Conservation (phyloP, 768 basidiomycete species). For the Hericium erinaceus region DNA sequence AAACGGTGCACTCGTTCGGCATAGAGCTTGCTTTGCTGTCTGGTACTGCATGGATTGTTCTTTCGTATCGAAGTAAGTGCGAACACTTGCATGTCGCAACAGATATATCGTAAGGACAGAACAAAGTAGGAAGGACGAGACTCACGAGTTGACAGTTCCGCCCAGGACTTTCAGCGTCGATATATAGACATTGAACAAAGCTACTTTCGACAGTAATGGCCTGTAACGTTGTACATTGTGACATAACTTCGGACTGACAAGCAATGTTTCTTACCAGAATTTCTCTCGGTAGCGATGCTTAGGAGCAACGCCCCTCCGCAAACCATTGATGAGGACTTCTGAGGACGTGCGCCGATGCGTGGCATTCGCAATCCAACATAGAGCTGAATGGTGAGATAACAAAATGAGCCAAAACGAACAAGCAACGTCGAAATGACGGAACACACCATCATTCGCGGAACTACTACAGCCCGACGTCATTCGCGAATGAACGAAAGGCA, state of each 20-base stretch:
- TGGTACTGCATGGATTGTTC: slow-evolving; percentile 35
- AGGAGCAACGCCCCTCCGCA: slow-evolving; percentile 67
- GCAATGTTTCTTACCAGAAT: slow-evolving; percentile 37
- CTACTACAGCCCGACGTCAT: slow-evolving; percentile 18
- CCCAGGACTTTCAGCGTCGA: slow-evolving; percentile 16
- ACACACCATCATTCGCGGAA: slow-evolving; percentile 66
- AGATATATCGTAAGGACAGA: too few relatives aligned
- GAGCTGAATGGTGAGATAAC: slow-evolving; percentile 31
- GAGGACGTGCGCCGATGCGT: slow-evolving; percentile 12
- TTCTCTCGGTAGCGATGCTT: slow-evolving; percentile 58
- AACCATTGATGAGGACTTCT: slow-evolving; percentile 72
- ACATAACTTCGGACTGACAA: neutral
- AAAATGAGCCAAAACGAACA: neutral
- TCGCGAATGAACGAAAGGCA: slow-evolving; percentile 53
- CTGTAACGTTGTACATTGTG: slow-evolving; percentile 21
- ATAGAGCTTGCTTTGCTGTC: slow-evolving; percentile 37
- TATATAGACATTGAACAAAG: slow-evolving; percentile 41
- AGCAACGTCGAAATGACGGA: neutral
- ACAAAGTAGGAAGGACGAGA: neutral
- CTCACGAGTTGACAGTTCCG: neutral
- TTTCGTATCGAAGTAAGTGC: slow-evolving; percentile 41
- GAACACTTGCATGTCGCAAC: slow-evolving; percentile 7
- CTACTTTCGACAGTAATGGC: slow-evolving; percentile 42
- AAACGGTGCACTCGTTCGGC: slow-evolving; percentile 39
- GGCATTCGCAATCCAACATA: slow-evolving; percentile 58